A percentile compares a stretch with the other conserved stretches of the same genome.
phyloP scores from a whole-genome alignment of 306 rosid species.

The Hippophae tibetana region DNA sequence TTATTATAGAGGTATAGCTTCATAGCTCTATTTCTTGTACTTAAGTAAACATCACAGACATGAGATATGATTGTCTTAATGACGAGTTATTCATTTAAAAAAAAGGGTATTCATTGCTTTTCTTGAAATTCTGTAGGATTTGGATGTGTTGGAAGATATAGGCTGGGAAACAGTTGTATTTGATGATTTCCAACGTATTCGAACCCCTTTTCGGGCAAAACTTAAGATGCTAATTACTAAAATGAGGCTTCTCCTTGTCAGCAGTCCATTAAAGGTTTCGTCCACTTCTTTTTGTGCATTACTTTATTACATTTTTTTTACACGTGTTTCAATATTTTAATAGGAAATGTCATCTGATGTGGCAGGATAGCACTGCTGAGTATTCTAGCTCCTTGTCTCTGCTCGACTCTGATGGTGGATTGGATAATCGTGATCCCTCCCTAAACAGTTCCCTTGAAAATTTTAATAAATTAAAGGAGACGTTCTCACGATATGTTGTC shows the following conservation, averaged over 20 bases:
- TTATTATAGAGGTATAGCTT: constrained; percentile 38
- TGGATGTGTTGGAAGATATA: constrained; percentile 32
- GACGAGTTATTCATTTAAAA: too few relatives aligned
- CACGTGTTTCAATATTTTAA: constrained; percentile 12
- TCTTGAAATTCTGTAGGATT: constrained; percentile 34
- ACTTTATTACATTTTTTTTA: constrained; percentile 1
- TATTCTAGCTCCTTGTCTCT: constrained; percentile 35
- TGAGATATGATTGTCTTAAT: background rate
- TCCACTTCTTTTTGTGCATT: constrained; percentile 1
- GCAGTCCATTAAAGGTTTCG: constrained; percentile 48
- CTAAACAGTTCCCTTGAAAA: constrained; percentile 26
- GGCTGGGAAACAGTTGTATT: constrained; percentile 47
- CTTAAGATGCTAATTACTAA: constrained; percentile 35
- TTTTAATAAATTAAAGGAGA: constrained; percentile 46
- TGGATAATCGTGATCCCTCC: constrained; percentile 21
- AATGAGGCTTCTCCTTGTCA: constrained; percentile 44
- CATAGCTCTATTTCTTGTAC: constrained; percentile 7
- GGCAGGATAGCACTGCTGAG: constrained; percentile 44
- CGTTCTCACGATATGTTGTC: constrained; percentile 39
- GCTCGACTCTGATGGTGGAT: constrained; percentile 28
- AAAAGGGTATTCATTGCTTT: background rate
- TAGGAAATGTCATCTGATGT: constrained; percentile 28
- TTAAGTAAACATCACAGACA: background rate
- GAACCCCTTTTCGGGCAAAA: constrained; percentile 27
- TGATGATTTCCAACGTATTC: constrained; percentile 44